Conservation (phyloP, 129 eudicot species). For the Tagetes patula region DNA sequence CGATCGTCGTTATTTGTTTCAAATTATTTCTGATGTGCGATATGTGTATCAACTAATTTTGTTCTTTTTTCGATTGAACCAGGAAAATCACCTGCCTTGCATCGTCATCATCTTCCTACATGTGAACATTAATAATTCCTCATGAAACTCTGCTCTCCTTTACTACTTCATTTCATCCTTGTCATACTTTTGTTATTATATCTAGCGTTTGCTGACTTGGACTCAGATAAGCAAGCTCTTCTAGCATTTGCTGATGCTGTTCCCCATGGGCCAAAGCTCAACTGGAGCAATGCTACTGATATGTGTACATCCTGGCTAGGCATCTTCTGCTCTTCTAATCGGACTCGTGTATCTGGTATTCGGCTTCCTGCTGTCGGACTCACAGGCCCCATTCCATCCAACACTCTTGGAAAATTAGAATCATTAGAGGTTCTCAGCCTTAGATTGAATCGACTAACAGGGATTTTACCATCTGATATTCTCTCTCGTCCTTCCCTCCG, state of each 20-base stretch:
- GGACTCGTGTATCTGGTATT: slow-evolving; percentile 38
- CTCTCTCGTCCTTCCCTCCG: slow-evolving; percentile 66
- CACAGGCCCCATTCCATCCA: slow-evolving; percentile 54
- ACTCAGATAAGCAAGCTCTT: slow-evolving; percentile 60
- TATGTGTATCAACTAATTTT: slow-evolving; percentile 8
- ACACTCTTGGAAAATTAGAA: slow-evolving; percentile 58
- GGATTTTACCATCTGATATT: slow-evolving; percentile 62
- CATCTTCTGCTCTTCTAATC: slow-evolving; percentile 43
- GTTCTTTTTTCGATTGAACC: slow-evolving; percentile 18
- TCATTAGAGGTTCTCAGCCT: slow-evolving; percentile 59
- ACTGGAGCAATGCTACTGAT: slow-evolving; percentile 50
- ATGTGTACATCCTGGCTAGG: slow-evolving; percentile 69
- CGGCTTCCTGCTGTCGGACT: slow-evolving; percentile 77
- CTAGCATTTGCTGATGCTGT: slow-evolving; percentile 56
- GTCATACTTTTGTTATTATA: slow-evolving; percentile 45
- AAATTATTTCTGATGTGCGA: not conserved
- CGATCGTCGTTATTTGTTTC: not conserved
- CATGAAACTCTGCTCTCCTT: slow-evolving; percentile 35
- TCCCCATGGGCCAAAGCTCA: slow-evolving; percentile 65
- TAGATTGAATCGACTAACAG: slow-evolving; percentile 57
- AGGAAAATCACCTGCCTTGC: slow-evolving; percentile 18
- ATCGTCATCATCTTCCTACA: slow-evolving; percentile 15
- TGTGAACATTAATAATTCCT: slow-evolving; percentile 24
- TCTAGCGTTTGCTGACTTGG: slow-evolving; percentile 41
- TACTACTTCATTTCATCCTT: slow-evolving; percentile 16